Base-by-base conservation (phyloP, 345 rosid species). In the Durio zibethinus region DNA sequence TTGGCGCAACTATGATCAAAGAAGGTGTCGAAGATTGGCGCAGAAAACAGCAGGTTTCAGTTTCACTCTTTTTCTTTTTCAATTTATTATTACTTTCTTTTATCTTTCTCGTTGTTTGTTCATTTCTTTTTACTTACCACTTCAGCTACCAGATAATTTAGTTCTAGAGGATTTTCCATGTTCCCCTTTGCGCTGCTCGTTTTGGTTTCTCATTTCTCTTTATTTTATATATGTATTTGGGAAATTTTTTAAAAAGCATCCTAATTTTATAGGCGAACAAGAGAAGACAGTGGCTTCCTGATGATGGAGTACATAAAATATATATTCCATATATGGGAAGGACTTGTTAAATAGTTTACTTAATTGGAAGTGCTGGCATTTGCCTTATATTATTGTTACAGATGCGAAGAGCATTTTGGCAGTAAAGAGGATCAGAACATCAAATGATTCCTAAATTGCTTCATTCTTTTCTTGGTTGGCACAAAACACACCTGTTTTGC, bases 21-120 rank as follows among this genome's bases (percentile, higher is more conserved):
- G 99, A 95, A 83, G 94, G 85, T 25, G 81, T 95, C 47, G 99
- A 95, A 84, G 99, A 93, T 85, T 89, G 89, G 90, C 89, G 87
- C 83, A 84, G 99, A 69, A 83, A 88, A 45, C 86, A 85, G 72
- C 99, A 93, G 97, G 99, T 93, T 81, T 50, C 56, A 4, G 99
- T 93, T 81, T 50, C 56, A 4, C 12, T 52, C 65, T 54, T 43
- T 53, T n/a, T n/a, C n/a, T n/a, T n/a, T 56, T 75, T 68, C 48
- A 23, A 12, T 25, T 52, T 71, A 15, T 5, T 53, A 40, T 43
- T n/a, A 3, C 7, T 52, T 10, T 10, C 12, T 45, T 8, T 52
- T n/a, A n/a, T 52, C 7, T 10, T 12, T n/a, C n/a, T n/a, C n/a
- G n/a, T n/a, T n/a, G n/a, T n/a, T 77, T 40, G n/a, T n/a, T n/a